Percentiles rank a stretch among this genome's conserved stretches.
phyloP scores from a whole-genome alignment of 208 protist species.

The Acanthamoeba lenticulata region DNA sequence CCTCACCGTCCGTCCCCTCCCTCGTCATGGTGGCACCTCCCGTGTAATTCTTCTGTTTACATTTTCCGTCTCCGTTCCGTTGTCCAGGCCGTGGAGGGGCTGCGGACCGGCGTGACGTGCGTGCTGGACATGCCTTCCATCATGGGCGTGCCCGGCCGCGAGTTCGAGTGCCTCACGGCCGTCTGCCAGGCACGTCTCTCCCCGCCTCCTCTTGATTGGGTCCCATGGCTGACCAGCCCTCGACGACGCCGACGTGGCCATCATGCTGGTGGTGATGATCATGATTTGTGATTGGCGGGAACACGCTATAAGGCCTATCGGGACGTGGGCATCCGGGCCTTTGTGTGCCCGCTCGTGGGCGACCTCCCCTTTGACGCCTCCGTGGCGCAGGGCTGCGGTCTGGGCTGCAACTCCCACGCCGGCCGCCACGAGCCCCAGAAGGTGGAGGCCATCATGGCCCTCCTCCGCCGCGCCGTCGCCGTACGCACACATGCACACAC shows the following conservation, averaged over 20 bases:
- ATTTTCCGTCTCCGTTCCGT: background rate
- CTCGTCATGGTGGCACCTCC: background rate
- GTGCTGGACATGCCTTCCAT: conserved; percentile 13
- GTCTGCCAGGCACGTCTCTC: background rate
- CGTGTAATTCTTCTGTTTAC: background rate
- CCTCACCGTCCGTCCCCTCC: background rate
- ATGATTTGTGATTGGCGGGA: too few relatives aligned
- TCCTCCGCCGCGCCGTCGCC: background rate
- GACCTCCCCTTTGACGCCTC: background rate
- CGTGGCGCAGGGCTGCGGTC: background rate
- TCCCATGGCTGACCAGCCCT: background rate
- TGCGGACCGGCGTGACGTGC: conserved; percentile 5
- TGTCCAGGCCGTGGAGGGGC: background rate
- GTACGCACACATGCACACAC: background rate
- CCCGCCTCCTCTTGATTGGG: background rate
- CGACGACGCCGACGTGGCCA: background rate
- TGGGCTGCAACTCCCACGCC: background rate
- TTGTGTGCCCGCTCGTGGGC: background rate
- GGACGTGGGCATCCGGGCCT: conserved; percentile 18
- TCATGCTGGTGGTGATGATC: background rate
- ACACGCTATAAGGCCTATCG: conserved; percentile 11
- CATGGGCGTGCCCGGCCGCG: background rate
- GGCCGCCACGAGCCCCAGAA: background rate
- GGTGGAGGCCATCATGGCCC: background rate
- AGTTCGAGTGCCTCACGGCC: background rate